Percentiles rank a stretch among this genome's conserved stretches.
phyloP scores from a whole-genome alignment of 148 eudicot genomes.

The Diospyros lotus region DNA sequence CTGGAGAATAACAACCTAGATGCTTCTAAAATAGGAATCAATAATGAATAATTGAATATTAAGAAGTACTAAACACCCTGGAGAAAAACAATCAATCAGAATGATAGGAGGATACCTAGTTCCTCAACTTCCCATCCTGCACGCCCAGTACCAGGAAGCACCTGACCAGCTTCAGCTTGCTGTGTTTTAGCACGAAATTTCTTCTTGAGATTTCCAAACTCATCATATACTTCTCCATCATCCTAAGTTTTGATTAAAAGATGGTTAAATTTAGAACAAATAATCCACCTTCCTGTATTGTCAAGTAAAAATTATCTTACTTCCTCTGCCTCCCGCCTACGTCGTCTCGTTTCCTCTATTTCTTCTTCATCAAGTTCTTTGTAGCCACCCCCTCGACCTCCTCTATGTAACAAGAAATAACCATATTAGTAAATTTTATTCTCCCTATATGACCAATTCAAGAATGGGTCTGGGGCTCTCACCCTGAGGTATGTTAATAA shows the following conservation, averaged over 20 bases:
- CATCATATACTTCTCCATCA: slow-evolving; percentile 98
- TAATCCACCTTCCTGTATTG: neutral
- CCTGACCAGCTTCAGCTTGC: slow-evolving; percentile 56
- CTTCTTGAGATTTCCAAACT: slow-evolving; percentile 94
- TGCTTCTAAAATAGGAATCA: neutral
- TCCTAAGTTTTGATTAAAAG: slow-evolving; percentile 39
- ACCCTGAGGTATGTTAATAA: neutral
- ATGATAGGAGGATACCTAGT: slow-evolving; percentile 44
- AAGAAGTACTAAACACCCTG: neutral
- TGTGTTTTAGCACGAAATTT: slow-evolving; percentile 81
- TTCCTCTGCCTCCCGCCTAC: slow-evolving; percentile 87
- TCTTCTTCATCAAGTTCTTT: slow-evolving; percentile 97
- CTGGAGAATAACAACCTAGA: neutral
- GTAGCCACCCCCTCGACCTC: slow-evolving; percentile 98
- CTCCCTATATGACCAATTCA: neutral
- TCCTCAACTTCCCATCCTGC: slow-evolving; percentile 98
- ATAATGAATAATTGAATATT: neutral
- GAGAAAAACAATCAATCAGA: neutral
- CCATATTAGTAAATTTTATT: neutral
- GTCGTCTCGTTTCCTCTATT: slow-evolving; percentile 82
- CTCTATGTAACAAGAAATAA: slow-evolving; percentile 39
- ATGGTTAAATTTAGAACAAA: neutral
- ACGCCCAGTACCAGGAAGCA: slow-evolving; percentile 82
- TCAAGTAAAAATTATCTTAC: slow-evolving; percentile 33
- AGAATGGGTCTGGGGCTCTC: neutral